A percentile compares a stretch with the other conserved stretches of the same genome.
Conservation (phyloP, 441 rosid species). For the Corymbia calophylla region DNA sequence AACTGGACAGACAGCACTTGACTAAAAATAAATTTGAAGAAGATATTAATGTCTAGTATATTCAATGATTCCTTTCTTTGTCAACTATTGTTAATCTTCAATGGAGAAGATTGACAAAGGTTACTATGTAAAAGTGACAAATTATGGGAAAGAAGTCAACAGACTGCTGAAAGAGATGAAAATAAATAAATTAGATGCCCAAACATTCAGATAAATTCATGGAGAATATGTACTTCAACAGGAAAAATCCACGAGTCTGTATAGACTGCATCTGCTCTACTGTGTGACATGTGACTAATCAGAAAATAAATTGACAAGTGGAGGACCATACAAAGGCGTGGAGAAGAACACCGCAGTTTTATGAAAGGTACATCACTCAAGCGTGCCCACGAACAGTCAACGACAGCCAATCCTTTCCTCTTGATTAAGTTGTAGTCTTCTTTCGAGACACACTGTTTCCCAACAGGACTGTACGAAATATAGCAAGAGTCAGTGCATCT, state of each 20-base stretch:
- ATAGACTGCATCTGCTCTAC: background rate
- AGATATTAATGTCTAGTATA: background rate
- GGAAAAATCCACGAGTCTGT: background rate
- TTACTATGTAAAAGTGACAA: background rate
- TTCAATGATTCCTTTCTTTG: background rate
- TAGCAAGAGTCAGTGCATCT: background rate
- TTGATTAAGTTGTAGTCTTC: conserved; percentile 71
- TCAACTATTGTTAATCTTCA: background rate
- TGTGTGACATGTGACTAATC: background rate
- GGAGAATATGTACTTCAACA: background rate
- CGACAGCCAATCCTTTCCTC: conserved; percentile 90
- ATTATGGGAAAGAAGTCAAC: background rate
- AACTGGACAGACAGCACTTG: background rate
- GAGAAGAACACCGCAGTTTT: conserved; percentile 83
- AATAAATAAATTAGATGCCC: background rate
- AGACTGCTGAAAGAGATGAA: background rate
- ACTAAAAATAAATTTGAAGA: background rate
- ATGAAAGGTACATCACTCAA: conserved; percentile 84
- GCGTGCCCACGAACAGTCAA: conserved; percentile 99
- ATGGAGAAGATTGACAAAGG: background rate
- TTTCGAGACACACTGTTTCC: conserved; percentile 75
- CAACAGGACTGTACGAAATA: conserved; percentile 66
- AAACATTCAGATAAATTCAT: background rate
- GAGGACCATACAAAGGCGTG: conserved; percentile 73
- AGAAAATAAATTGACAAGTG: background rate